Evolutionary conservation across 371 early-diverging fungal species (phyloP).

Genomic region (Fennellomyces sp.): DNA sequence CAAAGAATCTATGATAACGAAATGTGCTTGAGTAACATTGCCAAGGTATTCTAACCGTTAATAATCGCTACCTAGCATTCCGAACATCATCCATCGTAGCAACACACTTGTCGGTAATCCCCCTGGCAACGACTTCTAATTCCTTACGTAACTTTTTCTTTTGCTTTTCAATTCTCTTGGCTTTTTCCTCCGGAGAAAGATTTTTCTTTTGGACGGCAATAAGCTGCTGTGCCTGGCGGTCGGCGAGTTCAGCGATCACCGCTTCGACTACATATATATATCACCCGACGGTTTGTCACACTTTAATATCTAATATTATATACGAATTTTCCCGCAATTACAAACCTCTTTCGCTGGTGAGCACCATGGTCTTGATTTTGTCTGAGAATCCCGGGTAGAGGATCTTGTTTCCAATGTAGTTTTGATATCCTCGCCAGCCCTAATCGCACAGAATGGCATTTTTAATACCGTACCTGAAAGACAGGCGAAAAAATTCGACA

Average conservation of each 20-base stretch:
- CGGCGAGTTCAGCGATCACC: slow-evolving; percentile 19
- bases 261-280: slow-evolving; percentile 23
- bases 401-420: slow-evolving; percentile 77
- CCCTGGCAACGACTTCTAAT: slow-evolving; percentile 57
- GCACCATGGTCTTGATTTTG: slow-evolving; percentile 60
- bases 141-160: slow-evolving; percentile 51
- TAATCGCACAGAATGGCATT: not conserved
- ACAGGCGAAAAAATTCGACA: too few relatives aligned
- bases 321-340: too few relatives aligned
- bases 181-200: slow-evolving; percentile 12
- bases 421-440: slow-evolving; percentile 77
- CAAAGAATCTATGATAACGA: slow-evolving; percentile 55
- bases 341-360: slow-evolving; percentile 27
- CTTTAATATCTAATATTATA: too few relatives aligned
- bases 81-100: slow-evolving; percentile 69
- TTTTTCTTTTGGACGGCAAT: slow-evolving; percentile 14
- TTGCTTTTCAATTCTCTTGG: slow-evolving; percentile 17
- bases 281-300: too few relatives aligned
- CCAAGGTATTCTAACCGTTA: too few relatives aligned
- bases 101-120: slow-evolving; percentile 70
- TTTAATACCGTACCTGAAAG: too few relatives aligned
- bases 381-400: slow-evolving; percentile 69
- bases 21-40: slow-evolving; percentile 5
- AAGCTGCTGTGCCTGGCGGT: slow-evolving; percentile 19
- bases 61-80: slow-evolving; percentile 68